Evolutionary conservation across 352 stramenopile genomes (phyloP).

Genomic region (Phytopythium ostracodes): DNA sequence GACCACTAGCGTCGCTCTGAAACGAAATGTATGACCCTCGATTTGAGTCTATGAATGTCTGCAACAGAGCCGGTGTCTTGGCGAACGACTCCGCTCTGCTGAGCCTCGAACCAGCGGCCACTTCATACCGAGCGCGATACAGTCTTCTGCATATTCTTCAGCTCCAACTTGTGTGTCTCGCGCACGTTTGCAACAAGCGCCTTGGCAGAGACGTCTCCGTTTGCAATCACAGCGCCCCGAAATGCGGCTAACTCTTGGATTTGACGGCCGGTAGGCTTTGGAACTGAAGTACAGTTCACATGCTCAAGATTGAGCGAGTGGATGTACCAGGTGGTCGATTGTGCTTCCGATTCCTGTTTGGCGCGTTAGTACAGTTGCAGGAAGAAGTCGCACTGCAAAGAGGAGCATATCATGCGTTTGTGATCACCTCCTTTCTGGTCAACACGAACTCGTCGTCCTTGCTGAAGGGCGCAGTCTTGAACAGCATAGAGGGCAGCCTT

Average conservation of each 20-base stretch:
- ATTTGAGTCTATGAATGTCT: no score
- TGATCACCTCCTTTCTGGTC: not conserved
- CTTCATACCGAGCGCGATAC: not conserved
- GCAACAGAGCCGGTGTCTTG: no score
- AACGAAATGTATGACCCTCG: no score
- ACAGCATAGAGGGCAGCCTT: no score
- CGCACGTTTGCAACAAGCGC: not conserved
- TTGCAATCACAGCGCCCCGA: not conserved
- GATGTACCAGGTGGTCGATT: not conserved
- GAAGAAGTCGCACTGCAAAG: not conserved
- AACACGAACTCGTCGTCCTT: not conserved
- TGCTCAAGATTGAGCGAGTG: not conserved
- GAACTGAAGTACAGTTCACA: not conserved
- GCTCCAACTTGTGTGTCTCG: not conserved
- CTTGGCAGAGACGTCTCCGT: not conserved
- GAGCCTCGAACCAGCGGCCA: no score
- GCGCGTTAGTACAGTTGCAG: not conserved
- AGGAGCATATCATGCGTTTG: not conserved
- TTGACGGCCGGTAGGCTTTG: not conserved
- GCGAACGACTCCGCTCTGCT: no score
- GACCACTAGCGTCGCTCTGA: not conserved
- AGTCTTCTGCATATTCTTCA: not conserved
- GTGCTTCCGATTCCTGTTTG: not conserved
- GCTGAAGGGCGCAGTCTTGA: not conserved
- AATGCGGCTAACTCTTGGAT: not conserved